phyloP scores from a whole-genome alignment of 1,139 yeast species.

The Scheffersomyces illinoinensis region DNA sequence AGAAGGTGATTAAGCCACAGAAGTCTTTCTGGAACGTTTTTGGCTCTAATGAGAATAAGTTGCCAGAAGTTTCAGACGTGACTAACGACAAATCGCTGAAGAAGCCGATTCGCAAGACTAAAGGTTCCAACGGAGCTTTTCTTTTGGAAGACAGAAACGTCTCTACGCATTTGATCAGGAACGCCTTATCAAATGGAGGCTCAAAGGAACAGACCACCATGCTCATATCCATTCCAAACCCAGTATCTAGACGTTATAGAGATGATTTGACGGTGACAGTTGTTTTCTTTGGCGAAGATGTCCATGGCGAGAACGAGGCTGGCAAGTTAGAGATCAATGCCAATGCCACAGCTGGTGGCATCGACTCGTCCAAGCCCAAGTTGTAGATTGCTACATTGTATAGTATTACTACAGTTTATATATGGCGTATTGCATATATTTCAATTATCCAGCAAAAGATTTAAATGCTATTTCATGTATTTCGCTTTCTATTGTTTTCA shows the following conservation, averaged over 20 bases:
- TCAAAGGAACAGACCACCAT: constrained; percentile 83
- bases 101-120: constrained; percentile 45
- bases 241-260: constrained; percentile 86
- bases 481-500: no score
- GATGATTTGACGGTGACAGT: constrained; percentile 97
- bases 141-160: constrained; percentile 80
- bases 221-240: constrained; percentile 90
- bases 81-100: constrained; percentile 54
- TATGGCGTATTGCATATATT: neutral
- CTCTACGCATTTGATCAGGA: constrained; percentile 89
- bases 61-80: constrained; percentile 65
- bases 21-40: constrained; percentile 49
- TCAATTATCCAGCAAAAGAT: neutral
- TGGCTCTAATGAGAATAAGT: constrained; percentile 49
- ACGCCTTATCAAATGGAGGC: constrained; percentile 89
- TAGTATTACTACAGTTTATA: neutral
- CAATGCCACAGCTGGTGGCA: constrained; percentile 60
- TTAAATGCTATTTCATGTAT: no score
- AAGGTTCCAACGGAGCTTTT: constrained; percentile 35
- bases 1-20: constrained; percentile 61
- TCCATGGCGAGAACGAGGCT: constrained; percentile 38
- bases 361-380: constrained; percentile 51
- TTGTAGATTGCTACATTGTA: constrained; percentile 22
- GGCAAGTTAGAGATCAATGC: constrained; percentile 57
- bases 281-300: constrained; percentile 76